Conservation (phyloP, 176 grass and related monocot genomes). For the Bonia amplexicaulis region DNA sequence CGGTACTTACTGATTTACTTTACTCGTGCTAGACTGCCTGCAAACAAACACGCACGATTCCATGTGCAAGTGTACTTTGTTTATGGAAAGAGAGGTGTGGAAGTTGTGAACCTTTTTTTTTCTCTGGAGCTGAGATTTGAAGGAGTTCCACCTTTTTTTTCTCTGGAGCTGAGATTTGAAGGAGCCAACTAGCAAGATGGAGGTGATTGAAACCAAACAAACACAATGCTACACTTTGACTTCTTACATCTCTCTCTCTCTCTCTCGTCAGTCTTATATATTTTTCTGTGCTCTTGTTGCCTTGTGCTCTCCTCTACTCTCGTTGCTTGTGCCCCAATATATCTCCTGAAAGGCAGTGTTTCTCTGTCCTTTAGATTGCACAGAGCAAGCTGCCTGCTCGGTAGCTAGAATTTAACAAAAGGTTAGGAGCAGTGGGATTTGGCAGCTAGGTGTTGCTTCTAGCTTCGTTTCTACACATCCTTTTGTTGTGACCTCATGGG, state of each 20-base stretch:
- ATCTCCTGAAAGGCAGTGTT: constrained; percentile 37
- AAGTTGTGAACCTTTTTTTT: constrained; percentile 17
- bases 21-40: not conserved
- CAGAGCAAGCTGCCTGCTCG: constrained; percentile 30
- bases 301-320: constrained; percentile 32
- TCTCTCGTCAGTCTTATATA: constrained; percentile 47
- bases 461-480: not conserved
- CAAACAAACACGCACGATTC: constrained; percentile 39
- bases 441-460: constrained; percentile 21
- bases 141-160: constrained; percentile 29
- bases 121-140: constrained; percentile 46
- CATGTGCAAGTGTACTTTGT: constrained; percentile 55
- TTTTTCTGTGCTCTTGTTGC: constrained; percentile 41
- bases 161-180: constrained; percentile 48
- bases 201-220: constrained; percentile 62
- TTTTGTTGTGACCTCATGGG: constrained; percentile 50
- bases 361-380: constrained; percentile 32
- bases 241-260: constrained; percentile 5
- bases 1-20: constrained; percentile 25
- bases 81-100: constrained; percentile 21
- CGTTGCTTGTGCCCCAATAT: constrained; percentile 43
- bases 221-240: constrained; percentile 56
- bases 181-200: constrained; percentile 37
- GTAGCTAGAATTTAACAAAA: constrained; percentile 43
- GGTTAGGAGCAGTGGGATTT: constrained; percentile 35